Evolutionary conservation across 1,139 yeast genomes (phyloP), one percentile per base, ranked within the genome.

Genomic region (Debaryomyces nepalensis): DNA sequence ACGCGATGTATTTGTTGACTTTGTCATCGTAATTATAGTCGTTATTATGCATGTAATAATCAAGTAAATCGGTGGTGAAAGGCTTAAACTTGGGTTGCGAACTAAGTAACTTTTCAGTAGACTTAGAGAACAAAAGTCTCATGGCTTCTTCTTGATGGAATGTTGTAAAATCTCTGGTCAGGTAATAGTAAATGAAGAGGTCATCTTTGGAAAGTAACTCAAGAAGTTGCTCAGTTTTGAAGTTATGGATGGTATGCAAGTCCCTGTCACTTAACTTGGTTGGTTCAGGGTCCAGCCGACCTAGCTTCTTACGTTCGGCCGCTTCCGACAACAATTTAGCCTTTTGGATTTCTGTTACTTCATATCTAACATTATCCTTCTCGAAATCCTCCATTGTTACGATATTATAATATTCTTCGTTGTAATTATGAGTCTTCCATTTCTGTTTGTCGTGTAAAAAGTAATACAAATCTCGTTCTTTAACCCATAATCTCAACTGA

Each of bases 61-160:
- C 52, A 47, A 61, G 67, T 5, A 74, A 73, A 12, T 24, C 24
- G 7, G 30, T 24, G 6, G 26, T 34, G 29, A 34, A 34, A 12
- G 37, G 37, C 19, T 24, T 34, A 12, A 34, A 34, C 16, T 22
- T n/a, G 6, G 14, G 10, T 5, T 24, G 29, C 5, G 14, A 15
- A 12, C 19, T 44, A 34, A 67, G 53, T 36, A 67, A 37, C 6
- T 43, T 33, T 10, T 58, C 51, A 2, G 74, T 65, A 3, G 67
- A 54, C 47, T 66, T 67, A 9, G 64, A 67, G 41, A 58, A 58
- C 14, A 63, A 48, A 19, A 68, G 54, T 16, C 59, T 51, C 63
- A 66, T 59, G 35, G 68, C 58, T 50, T 70, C 75, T 22, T 54
- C 49, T 50, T 70, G 74, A 45, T 70, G 76, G 46, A 64, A 62